phyloP scores from a whole-genome alignment of 345 rosid species.

The Eucalyptus dawsonii region DNA sequence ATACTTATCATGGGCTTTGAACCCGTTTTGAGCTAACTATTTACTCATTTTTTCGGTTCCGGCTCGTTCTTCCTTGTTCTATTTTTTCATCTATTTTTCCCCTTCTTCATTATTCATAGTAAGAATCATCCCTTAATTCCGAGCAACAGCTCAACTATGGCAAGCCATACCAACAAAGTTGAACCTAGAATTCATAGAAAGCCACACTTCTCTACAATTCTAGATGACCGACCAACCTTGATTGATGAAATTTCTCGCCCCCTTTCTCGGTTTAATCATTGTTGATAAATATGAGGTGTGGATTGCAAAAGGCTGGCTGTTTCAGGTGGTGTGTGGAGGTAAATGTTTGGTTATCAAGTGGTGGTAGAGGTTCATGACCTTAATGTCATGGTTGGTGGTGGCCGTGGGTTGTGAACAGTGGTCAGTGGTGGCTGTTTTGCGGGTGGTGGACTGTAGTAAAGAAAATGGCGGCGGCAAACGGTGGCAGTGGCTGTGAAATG shows the following conservation, averaged over 20 bases:
- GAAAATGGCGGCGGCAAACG: not conserved
- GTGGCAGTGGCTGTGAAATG: not conserved
- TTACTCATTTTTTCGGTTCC: not conserved
- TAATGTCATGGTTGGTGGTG: not conserved
- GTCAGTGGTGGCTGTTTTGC: not conserved
- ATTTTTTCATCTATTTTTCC: not conserved
- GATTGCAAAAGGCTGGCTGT: not conserved
- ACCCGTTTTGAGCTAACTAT: not conserved
- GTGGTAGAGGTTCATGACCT: not conserved
- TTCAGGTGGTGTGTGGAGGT: not conserved
- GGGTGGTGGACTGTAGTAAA: not conserved
- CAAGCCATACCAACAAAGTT: not conserved
- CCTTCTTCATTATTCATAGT: not conserved
- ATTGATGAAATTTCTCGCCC: not conserved
- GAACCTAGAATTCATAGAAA: not conserved
- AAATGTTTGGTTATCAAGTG: not conserved
- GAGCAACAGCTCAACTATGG: not conserved
- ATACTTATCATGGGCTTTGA: not conserved
- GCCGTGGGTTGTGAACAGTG: not conserved
- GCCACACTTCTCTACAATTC: not conserved
- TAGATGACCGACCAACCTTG: not conserved
- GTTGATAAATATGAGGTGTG: not conserved
- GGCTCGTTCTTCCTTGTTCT: not conserved
- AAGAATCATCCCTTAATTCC: not conserved
- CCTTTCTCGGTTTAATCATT: not conserved